Conservation (phyloP, 139 green algal species). For the Ettlia oleoabundans region DNA sequence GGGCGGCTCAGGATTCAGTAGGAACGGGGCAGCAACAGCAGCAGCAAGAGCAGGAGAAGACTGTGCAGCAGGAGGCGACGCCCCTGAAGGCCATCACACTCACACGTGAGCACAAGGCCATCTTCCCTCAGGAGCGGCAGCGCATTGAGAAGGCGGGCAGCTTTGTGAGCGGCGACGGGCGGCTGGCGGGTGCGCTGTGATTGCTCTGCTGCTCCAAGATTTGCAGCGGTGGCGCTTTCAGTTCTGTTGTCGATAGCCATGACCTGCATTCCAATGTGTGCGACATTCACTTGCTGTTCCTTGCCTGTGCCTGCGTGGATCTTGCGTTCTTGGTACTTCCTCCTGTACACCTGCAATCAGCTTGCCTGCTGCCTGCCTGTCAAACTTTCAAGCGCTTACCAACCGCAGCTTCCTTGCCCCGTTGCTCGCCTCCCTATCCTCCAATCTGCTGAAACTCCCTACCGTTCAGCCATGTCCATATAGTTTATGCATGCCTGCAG, state of each 20-base stretch:
- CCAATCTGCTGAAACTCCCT: too few relatives aligned
- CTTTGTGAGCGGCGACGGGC: constrained; percentile 54
- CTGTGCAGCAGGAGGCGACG: background rate
- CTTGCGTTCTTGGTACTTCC: background rate
- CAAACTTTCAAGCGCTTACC: background rate
- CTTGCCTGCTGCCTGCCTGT: background rate
- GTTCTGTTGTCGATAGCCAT: background rate
- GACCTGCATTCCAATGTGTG: background rate
- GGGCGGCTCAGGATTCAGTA: constrained; percentile 27
- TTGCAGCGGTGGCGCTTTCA: background rate
- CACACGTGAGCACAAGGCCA: constrained; percentile 71
- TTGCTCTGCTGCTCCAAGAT: too few relatives aligned
- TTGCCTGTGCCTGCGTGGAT: too few relatives aligned
- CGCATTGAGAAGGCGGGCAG: constrained; percentile 77
- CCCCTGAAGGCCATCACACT: constrained; percentile 50
- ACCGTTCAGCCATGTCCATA: background rate
- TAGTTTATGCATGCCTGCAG: background rate
- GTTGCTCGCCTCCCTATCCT: too few relatives aligned
- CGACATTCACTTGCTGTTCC: too few relatives aligned
- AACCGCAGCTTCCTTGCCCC: too few relatives aligned
- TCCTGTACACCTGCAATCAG: background rate
- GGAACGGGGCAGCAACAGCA: background rate
- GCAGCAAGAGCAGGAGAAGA: background rate
- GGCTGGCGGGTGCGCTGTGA: constrained; percentile 65
- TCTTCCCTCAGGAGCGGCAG: constrained; percentile 61